phyloP scores from a whole-genome alignment of 768 basidiomycete species.

The Serpula lacrymans region DNA sequence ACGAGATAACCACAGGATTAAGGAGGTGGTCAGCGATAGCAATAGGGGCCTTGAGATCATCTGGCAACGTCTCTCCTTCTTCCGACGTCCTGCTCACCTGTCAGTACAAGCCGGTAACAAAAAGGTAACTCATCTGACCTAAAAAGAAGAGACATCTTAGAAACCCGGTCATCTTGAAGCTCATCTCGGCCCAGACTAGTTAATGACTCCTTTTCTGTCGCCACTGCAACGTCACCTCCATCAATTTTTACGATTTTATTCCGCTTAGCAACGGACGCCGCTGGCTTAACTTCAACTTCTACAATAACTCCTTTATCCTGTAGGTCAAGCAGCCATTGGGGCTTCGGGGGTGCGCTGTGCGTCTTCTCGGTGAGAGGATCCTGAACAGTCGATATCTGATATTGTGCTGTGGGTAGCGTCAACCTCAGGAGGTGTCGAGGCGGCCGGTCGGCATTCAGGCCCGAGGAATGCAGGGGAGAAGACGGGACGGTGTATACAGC shows the following conservation, averaged over 20 bases:
- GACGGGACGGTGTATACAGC: conserved; percentile 75
- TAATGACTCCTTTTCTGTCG: conserved; percentile 75
- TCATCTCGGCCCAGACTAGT: conserved; percentile 72
- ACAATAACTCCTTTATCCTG: conserved; percentile 60
- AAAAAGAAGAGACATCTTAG: conserved; percentile 63
- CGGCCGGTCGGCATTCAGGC: conserved; percentile 47
- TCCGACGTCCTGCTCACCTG: conserved; percentile 41
- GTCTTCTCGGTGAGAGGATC: conserved; percentile 80
- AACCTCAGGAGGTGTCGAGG: conserved; percentile 75
- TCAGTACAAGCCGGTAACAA: conserved; percentile 7
- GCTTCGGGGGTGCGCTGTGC: conserved; percentile 55
- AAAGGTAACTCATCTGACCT: conserved; percentile 44
- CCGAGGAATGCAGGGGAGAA: conserved; percentile 77
- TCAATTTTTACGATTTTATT: conserved; percentile 27
- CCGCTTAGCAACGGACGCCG: conserved; percentile 19
- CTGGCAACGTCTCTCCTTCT: conserved; percentile 56
- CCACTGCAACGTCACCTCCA: conserved; percentile 40
- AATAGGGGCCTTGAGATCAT: conserved; percentile 56
- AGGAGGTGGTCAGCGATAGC: conserved; percentile 60
- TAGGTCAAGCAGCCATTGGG: conserved; percentile 69
- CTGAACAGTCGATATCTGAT: conserved; percentile 67
- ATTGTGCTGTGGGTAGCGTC: conserved; percentile 79
- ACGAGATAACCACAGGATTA: conserved; percentile 32
- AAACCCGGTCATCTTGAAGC: conserved; percentile 66
- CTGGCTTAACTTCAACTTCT: conserved; percentile 51